These are phyloP conservation scores for Chionographis japonica DNA, from an alignment of 106 monocot species.

Conservation along the genomic window DNA sequence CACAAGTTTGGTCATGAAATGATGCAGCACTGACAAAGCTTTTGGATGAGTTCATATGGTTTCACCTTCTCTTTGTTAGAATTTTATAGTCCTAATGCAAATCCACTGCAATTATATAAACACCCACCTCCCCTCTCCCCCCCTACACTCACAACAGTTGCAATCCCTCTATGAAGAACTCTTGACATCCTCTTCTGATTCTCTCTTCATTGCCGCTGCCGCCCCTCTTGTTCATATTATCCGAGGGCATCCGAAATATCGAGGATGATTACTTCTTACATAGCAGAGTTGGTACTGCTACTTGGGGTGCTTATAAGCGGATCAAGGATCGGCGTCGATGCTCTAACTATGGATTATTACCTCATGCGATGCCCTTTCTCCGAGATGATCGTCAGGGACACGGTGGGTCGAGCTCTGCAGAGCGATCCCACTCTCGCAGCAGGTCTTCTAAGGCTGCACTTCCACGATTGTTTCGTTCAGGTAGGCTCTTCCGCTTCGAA, in stretches of 20 bases:
- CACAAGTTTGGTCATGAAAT: too few species aligned
- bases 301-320: conserved; percentile 21
- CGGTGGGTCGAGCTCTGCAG: conserved; percentile 49
- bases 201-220: too few species aligned
- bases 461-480: conserved; percentile 95
- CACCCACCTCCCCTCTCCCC: too few species aligned
- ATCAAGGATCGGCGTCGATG: conserved; percentile 10
- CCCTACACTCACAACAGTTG: too few species aligned
- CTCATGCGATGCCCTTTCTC: conserved; percentile 48
- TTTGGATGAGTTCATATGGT: too few species aligned
- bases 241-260: background rate
- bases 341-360: conserved; percentile 55
- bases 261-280: conserved; percentile 15
- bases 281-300: conserved; percentile 25
- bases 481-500: conserved; percentile 13
- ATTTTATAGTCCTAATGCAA: too few species aligned
- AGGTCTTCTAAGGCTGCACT: conserved; percentile 74
- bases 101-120: too few species aligned
- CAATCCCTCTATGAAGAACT: too few species aligned
- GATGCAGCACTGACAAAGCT: too few species aligned
- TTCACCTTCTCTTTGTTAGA: too few species aligned
- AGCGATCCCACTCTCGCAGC: conserved; percentile 69
- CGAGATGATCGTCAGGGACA: conserved; percentile 41
- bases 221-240: too few species aligned
- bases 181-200: too few species aligned